Percentiles rank a stretch among this genome's conserved stretches.
These are phyloP conservation scores for Ophiorrhiza pumila DNA, from an alignment of 257 asterid species.

Conservation along the genomic window DNA sequence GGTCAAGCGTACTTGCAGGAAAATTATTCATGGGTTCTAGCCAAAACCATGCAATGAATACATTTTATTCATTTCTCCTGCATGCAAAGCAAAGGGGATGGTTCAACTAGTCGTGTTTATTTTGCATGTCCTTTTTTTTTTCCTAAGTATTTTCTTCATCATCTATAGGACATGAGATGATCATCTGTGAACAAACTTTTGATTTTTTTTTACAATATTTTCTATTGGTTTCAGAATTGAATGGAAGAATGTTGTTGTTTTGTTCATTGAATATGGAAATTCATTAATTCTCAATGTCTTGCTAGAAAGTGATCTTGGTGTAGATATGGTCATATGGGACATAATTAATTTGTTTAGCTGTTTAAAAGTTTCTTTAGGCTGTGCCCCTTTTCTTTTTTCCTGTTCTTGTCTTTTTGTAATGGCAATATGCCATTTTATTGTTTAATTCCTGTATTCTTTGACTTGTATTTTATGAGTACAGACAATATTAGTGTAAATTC, in stretches of 20 bases:
- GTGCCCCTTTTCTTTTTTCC: no score
- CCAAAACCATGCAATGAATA: background rate
- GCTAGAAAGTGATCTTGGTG: background rate
- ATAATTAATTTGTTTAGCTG: no score
- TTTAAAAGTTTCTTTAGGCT: no score
- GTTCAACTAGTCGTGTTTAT: no score
- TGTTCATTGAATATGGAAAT: background rate
- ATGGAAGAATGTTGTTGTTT: background rate
- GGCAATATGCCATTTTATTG: background rate
- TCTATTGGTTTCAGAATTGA: background rate
- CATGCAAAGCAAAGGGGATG: background rate
- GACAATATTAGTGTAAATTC: background rate
- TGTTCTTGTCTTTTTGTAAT: background rate
- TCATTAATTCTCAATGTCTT: background rate
- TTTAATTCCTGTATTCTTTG: background rate
- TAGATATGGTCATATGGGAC: background rate
- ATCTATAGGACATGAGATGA: no score
- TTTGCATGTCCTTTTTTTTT: background rate
- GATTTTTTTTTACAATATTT: background rate
- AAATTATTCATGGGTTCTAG: constrained; percentile 42
- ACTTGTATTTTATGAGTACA: background rate
- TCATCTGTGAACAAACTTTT: background rate
- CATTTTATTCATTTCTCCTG: background rate
- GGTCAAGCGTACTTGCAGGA: constrained; percentile 55
- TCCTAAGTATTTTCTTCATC: no score